Percentiles rank a stretch among this genome's conserved stretches.
Conservation (phyloP, 2,329 filamentous ascomycete genomes). For the Diaporthe citri region DNA sequence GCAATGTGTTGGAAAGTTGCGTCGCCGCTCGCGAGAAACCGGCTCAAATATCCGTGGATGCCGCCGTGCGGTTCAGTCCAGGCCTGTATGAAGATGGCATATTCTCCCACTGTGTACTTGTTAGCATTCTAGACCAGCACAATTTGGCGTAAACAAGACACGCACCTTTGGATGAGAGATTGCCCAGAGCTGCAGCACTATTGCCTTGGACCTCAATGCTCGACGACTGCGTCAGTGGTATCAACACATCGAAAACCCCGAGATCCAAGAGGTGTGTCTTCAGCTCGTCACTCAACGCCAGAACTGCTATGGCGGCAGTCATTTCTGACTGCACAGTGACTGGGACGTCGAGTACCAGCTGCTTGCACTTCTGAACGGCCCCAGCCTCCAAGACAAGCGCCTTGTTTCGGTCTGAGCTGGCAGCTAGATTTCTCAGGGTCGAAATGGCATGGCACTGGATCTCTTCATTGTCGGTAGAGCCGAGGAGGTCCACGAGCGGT, state of each 20-base stretch:
- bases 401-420: constrained; percentile 98
- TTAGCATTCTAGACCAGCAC: constrained; percentile 36
- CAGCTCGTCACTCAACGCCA: constrained; percentile 94
- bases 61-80: constrained; percentile 94
- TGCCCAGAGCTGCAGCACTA: constrained; percentile 94
- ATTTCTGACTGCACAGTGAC: constrained; percentile 98
- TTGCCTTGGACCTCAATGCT: constrained; percentile 99
- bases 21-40: constrained; percentile 94
- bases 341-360: constrained; percentile 92
- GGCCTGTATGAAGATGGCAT: constrained; percentile 93
- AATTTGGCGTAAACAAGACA: constrained; percentile 16
- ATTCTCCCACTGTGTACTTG: constrained; percentile 81
- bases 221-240: constrained; percentile 92
- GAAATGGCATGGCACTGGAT: constrained; percentile 99
- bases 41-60: constrained; percentile 93
- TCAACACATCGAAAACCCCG: constrained; percentile 95
- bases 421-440: constrained; percentile 92
- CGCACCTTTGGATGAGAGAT: constrained; percentile 95
- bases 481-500: constrained; percentile 91
- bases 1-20: constrained; percentile 99
- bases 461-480: constrained; percentile 97
- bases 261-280: constrained; percentile 92
- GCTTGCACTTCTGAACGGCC: constrained; percentile 98
- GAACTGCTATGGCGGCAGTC: constrained; percentile 98
- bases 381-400: constrained; percentile 96